Percentiles rank a stretch among this genome's conserved stretches.
phyloP scores from a whole-genome alignment of 805 yeast genomes.

The Suhomyces canberraensis region DNA sequence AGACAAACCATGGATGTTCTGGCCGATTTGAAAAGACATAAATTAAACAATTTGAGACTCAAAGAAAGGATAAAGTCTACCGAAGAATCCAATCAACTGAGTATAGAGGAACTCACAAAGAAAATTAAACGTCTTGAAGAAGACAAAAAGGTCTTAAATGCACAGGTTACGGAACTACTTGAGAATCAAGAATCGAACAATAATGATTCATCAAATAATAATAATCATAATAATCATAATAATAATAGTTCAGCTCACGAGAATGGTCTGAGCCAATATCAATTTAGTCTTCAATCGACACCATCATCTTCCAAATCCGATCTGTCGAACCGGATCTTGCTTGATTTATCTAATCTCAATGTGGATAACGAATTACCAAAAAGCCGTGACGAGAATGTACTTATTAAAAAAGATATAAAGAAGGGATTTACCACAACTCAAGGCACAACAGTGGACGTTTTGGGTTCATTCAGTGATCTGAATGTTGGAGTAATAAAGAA shows the following conservation, averaged over 20 bases:
- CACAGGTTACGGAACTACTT: slow-evolving; percentile 7
- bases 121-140: slow-evolving; percentile 7
- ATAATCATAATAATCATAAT: background rate
- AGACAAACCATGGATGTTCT: slow-evolving; percentile 10
- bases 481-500: background rate
- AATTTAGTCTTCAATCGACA: background rate
- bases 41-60: slow-evolving; percentile 11
- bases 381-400: background rate
- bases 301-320: background rate
- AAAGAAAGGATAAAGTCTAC: slow-evolving; percentile 12
- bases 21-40: slow-evolving; percentile 16
- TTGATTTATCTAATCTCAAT: background rate
- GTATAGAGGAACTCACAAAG: slow-evolving; percentile 3
- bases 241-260: background rate
- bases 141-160: slow-evolving; percentile 6
- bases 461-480: slow-evolving; percentile 10
- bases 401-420: slow-evolving; percentile 1
- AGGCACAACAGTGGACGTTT: slow-evolving; percentile 11
- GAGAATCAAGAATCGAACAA: slow-evolving; percentile 1
- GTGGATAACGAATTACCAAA: background rate
- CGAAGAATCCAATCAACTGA: slow-evolving; percentile 7
- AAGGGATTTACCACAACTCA: slow-evolving; percentile 10
- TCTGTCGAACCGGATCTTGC: background rate
- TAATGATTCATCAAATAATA: no score
- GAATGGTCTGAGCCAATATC: background rate